Evolutionary conservation across 208 protist genomes (phyloP), one percentile per base, ranked within the genome.

Genomic region (Tritrichomonas foetus): DNA sequence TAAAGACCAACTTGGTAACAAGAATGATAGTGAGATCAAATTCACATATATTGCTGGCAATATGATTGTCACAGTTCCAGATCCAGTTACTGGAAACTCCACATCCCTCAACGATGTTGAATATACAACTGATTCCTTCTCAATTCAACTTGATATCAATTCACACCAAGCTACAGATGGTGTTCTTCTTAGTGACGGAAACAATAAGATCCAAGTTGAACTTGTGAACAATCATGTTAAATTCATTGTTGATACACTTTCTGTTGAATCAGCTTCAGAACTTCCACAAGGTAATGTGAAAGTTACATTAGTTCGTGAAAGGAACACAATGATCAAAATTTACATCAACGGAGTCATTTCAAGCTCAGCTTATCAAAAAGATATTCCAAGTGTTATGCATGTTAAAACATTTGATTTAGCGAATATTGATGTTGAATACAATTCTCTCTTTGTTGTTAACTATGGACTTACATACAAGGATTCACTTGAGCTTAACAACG

Each of bases 291-390:
- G 50, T 82, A 25, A 41, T 5, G 9, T 3, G 14, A 44, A 49
- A 11, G 16, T 82, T 41, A 82, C 74, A 20, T 5, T 82, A 14
- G 74, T 82, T 14, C 41, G 74, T n/a, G 74, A 82, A 50, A 30
- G 74, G 14, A 82, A 82, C 74, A 82, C 33, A 49, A 82, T 82
- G 74, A 16, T 82, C 5, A 82, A 82, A 41, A 82, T 82, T 41
- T 82, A 82, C 74, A 50, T 82, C 33, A 82, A 82, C 41, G 74
- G 74, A 30, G 16, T 30, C 0, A 44, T 82, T 39, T 82, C 74
- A 8, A 82, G 50, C 16, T 82, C 74, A 16, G 1, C 74, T 22
- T 82, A 50, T 27, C 9, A 13, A 20, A 30, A 44, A 1, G 41
- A 50, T 82, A 16, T 22, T 22, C 11, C 5, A 22, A 5, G 11